Base-by-base conservation (phyloP, 2,329 filamentous ascomycete genomes). In the Nannizzia gypsea region DNA sequence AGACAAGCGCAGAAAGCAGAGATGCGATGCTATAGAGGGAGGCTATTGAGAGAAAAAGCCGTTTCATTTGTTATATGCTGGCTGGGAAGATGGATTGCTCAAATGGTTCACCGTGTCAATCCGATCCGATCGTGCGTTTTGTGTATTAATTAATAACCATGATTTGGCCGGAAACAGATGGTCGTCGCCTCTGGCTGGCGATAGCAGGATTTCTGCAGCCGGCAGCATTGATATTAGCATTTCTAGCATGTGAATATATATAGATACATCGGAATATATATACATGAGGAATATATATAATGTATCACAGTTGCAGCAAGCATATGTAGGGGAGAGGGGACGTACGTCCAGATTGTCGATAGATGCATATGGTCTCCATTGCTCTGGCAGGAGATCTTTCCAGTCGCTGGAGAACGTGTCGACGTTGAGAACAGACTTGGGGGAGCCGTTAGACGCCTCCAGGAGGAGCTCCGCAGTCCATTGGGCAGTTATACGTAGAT, bases 341-440 rank as follows among this genome's bases (percentile, higher is more conserved):
- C 66, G 54, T 63, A 73, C 72, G 26, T 67, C 68, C 59, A 76
- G 57, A 42, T 69, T 70, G 15, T 70, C 68, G 36, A 72, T 62
- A 17, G 66, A 62, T 20, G 68, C 72, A 28, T 74, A 68, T 11
- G 61, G 61, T 59, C 73, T 71, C 75, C 75, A 77, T 31, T 69
- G 60, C 60, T 77, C 75, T n/a, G 74, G 75, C 40, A 76, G 66
- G 57, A 70, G 67, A 61, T 77, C 73, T 61, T 71, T 75, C 75
- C 75, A 77, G 28, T 36, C 36, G 36, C 31, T 56, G 17, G 36
- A 38, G 28, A 38, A 56, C 3, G 36, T 24, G 11, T 56, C 36
- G 11, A 36, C 28, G 36, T 40, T 56, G 8, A 56, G 17, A 5
- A 28, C 20, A 40, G 68, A 66, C 36, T 62, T 63, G 6, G 64